phyloP scores from a whole-genome alignment of 225 moss, liverwort and hornwort species.

The Rhytidiadelphus loreus region DNA sequence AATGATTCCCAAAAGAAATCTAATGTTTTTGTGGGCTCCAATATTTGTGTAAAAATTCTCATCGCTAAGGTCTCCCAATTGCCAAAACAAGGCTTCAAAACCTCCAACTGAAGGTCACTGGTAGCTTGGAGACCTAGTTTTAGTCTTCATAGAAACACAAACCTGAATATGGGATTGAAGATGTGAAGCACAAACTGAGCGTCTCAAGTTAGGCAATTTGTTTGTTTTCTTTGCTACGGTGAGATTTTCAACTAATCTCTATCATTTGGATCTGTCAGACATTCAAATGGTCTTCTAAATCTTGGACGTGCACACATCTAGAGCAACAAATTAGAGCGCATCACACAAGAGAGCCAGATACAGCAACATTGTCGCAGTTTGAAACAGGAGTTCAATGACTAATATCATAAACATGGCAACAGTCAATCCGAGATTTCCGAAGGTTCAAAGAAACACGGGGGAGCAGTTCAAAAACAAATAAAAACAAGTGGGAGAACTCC shows the following conservation, averaged over 20 bases:
- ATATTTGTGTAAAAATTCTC: too few species aligned
- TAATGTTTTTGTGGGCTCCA: too few species aligned
- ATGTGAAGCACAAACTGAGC: too few species aligned
- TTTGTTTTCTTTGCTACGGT: too few species aligned
- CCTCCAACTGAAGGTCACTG: too few species aligned
- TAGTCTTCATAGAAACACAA: too few species aligned
- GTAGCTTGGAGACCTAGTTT: too few species aligned
- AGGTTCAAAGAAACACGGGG: background rate
- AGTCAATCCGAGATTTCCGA: background rate
- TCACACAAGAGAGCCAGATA: background rate
- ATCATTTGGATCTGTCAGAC: background rate
- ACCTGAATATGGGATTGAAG: too few species aligned
- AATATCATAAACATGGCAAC: background rate
- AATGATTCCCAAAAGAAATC: too few species aligned
- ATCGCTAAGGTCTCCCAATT: too few species aligned
- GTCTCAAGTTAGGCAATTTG: too few species aligned
- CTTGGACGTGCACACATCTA: background rate
- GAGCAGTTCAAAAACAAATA: background rate
- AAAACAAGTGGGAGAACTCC: background rate
- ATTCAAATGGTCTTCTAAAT: background rate
- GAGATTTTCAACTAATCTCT: background rate
- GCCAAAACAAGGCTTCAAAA: too few species aligned
- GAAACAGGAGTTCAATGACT: background rate
- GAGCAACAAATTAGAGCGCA: background rate
- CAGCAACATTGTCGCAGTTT: background rate